These are phyloP conservation scores for Chaetomium sp. DNA, from an alignment of 2,329 filamentous ascomycete genomes.

Conservation along the genomic window DNA sequence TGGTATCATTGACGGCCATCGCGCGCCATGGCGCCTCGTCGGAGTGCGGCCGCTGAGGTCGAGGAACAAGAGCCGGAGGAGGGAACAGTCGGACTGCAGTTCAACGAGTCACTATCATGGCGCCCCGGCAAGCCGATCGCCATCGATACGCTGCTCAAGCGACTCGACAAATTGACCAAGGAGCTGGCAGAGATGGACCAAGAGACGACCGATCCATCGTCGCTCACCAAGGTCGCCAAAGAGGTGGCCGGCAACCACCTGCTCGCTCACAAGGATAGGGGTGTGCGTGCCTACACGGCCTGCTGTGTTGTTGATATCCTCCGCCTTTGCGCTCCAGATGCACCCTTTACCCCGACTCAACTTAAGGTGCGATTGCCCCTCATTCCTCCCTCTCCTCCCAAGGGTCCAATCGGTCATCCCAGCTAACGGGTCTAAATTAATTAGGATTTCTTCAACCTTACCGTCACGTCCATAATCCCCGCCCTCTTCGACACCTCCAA, in stretches of 20 bases:
- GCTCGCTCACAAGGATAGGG: constrained; percentile 84
- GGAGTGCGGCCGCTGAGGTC: constrained; percentile 34
- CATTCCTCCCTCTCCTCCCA: background rate
- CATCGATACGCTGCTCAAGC: constrained; percentile 71
- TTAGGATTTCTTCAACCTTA: constrained; percentile 87
- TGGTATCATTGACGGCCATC: constrained; percentile 2
- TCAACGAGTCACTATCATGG: constrained; percentile 85
- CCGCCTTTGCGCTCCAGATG: constrained; percentile 86
- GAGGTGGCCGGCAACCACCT: constrained; percentile 78
- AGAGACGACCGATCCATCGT: constrained; percentile 75
- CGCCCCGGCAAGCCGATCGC: constrained; percentile 84
- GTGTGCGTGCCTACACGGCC: constrained; percentile 81
- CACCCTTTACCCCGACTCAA: constrained; percentile 84
- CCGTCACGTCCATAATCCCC: constrained; percentile 76
- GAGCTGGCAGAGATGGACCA: constrained; percentile 85
- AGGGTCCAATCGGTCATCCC: background rate
- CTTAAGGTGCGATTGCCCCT: constrained; percentile 60
- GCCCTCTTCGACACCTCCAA: constrained; percentile 79
- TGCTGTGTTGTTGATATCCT: constrained; percentile 91
- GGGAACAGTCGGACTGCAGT: constrained; percentile 52
- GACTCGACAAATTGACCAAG: constrained; percentile 72
- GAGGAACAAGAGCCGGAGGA: constrained; percentile 36
- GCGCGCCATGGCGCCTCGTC: constrained; percentile 35
- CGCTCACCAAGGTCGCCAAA: constrained; percentile 75
- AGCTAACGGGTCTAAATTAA: constrained; percentile 20